Evolutionary conservation across 1,139 yeast species (phyloP).

Genomic region (Yamadazyma aaseri): DNA sequence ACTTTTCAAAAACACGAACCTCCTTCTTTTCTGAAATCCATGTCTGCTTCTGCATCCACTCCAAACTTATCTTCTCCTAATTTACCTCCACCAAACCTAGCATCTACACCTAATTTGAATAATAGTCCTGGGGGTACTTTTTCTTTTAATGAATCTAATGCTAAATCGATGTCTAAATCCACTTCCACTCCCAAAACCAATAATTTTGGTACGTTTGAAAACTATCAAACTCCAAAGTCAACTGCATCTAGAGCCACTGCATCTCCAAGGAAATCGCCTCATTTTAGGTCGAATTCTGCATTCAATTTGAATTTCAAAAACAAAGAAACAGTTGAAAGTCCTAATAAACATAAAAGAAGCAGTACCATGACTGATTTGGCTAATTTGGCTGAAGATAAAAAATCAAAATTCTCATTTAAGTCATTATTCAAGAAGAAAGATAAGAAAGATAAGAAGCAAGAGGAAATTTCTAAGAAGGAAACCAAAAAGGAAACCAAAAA

Average conservation of each 20-base stretch:
- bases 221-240: slow-evolving; percentile 5
- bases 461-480: slow-evolving; percentile 2
- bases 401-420: slow-evolving; percentile 38
- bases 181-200: slow-evolving; percentile 6
- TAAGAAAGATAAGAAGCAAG: slow-evolving; percentile 8
- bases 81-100: neutral
- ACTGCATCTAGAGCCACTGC: slow-evolving; percentile 10
- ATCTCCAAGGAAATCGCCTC: slow-evolving; percentile 25
- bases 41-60: neutral
- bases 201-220: slow-evolving; percentile 7
- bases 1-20: neutral
- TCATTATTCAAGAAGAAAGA: slow-evolving; percentile 31
- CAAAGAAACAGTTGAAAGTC: slow-evolving; percentile 14
- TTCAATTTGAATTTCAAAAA: slow-evolving; percentile 21
- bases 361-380: slow-evolving; percentile 25
- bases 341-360: slow-evolving; percentile 26
- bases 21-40: too few relatives aligned
- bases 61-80: neutral
- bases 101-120: neutral
- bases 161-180: neutral
- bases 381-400: slow-evolving; percentile 19
- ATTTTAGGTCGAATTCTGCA: slow-evolving; percentile 30
- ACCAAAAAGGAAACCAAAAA: slow-evolving; percentile 5
- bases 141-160: neutral
- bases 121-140: neutral